Percentiles rank a stretch among this genome's conserved stretches.
phyloP scores from a whole-genome alignment of 169 alveolate genomes.

The Toxoplasma gondii region DNA sequence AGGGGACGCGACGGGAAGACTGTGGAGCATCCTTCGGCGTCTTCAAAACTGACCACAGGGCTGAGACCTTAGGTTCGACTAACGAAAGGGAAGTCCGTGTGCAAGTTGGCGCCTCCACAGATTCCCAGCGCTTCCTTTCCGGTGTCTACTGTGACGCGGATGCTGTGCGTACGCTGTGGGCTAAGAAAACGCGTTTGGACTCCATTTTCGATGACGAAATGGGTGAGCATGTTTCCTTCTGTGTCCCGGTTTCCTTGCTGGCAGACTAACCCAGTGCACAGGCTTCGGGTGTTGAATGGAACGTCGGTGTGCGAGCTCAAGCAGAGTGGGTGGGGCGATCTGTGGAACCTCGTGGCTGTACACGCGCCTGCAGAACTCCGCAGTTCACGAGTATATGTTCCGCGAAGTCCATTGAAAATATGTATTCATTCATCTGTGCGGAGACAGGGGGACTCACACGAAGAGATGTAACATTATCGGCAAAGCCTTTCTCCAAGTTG shows the following conservation, averaged over 20 bases:
- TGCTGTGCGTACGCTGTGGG: constrained; percentile 9
- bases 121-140: not conserved
- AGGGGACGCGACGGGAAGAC: not conserved
- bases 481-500: too few species aligned
- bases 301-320: too few species aligned
- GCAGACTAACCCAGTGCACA: too few species aligned
- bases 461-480: too few species aligned
- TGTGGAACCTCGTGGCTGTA: not conserved
- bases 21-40: not conserved
- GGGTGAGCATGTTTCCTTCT: not conserved
- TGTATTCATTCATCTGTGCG: too few species aligned
- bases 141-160: constrained; percentile 7
- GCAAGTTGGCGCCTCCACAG: constrained; percentile 20
- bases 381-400: too few species aligned
- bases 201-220: constrained; percentile 1
- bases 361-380: not conserved
- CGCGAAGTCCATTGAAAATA: too few species aligned
- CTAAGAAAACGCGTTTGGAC: constrained; percentile 6
- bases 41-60: not conserved
- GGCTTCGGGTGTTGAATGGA: too few species aligned
- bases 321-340: not conserved
- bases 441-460: too few species aligned
- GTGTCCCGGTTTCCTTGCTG: too few species aligned
- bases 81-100: not conserved
- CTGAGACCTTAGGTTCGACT: not conserved